A percentile compares a stretch with the other conserved stretches of the same genome.
Evolutionary conservation across 768 basidiomycete genomes (phyloP).

Genomic region (Astraeus odoratus): DNA sequence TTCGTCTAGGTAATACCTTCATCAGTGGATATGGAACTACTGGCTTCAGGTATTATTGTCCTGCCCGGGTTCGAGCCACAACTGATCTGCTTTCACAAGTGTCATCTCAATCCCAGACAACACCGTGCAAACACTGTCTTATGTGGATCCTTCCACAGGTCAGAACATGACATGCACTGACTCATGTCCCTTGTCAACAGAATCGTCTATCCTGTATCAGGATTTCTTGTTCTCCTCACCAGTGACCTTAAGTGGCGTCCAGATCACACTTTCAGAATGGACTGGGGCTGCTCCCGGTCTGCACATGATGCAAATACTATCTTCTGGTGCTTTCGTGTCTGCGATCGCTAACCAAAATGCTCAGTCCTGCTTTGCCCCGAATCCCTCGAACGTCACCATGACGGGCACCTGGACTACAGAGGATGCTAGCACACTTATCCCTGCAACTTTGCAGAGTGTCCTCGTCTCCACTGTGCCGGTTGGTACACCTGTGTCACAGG

Average conservation of each 20-base stretch:
- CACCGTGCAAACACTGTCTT: constrained; percentile 66
- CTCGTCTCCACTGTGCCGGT: constrained; percentile 62
- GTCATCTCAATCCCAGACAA: constrained; percentile 89
- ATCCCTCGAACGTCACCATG: constrained; percentile 57
- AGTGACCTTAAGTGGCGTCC: constrained; percentile 78
- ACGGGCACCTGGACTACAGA: constrained; percentile 68
- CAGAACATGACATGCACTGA: constrained; percentile 71
- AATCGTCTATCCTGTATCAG: constrained; percentile 77
- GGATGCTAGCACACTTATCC: constrained; percentile 61
- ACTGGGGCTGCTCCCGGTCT: constrained; percentile 73
- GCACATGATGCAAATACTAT: constrained; percentile 87
- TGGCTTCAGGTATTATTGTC: constrained; percentile 62
- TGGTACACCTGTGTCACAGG: constrained; percentile 49
- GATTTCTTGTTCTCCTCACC: constrained; percentile 79
- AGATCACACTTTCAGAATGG: constrained; percentile 75
- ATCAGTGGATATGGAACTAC: constrained; percentile 73
- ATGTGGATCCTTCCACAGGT: constrained; percentile 68
- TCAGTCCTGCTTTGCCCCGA: constrained; percentile 71
- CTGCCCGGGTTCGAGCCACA: constrained; percentile 4
- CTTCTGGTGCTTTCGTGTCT: constrained; percentile 86
- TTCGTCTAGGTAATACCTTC: constrained; percentile 92
- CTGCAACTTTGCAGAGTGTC: constrained; percentile 74
- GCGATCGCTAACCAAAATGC: constrained; percentile 54
- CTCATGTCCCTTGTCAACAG: constrained; percentile 73
- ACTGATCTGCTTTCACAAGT: constrained; percentile 35